Percentiles rank a stretch among this genome's conserved stretches.
These are phyloP conservation scores for Fusarium piperis DNA, from an alignment of 2,329 filamentous ascomycete species.

Conservation along the genomic window DNA sequence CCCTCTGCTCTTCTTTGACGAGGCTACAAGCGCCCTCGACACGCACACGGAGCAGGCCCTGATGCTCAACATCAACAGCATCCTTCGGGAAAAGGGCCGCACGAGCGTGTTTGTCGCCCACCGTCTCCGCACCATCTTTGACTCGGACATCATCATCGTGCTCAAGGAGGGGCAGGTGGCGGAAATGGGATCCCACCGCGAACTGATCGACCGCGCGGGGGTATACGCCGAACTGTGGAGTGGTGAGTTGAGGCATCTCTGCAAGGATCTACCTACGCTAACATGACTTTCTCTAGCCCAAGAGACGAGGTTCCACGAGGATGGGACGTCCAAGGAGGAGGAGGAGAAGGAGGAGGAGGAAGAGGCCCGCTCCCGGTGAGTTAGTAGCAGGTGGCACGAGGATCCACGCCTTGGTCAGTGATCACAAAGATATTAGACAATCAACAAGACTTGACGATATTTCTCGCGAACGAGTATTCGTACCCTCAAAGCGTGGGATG, in stretches of 20 bases:
- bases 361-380: background rate
- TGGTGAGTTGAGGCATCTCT: constrained; percentile 62
- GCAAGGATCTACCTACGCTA: background rate
- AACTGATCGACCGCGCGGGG: constrained; percentile 80
- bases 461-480: background rate
- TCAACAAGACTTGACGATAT: constrained; percentile 13
- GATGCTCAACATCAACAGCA: constrained; percentile 91
- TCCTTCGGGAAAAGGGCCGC: constrained; percentile 85
- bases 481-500: background rate
- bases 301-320: constrained; percentile 65
- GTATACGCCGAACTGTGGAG: constrained; percentile 93
- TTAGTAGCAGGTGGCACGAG: background rate
- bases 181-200: constrained; percentile 87
- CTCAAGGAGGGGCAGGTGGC: constrained; percentile 85
- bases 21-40: constrained; percentile 91
- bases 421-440: constrained; percentile 10
- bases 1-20: constrained; percentile 91
- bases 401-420: background rate
- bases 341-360: constrained; percentile 46
- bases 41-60: constrained; percentile 93
- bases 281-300: constrained; percentile 58
- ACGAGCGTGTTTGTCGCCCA: constrained; percentile 97
- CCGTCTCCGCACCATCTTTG: constrained; percentile 90
- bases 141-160: constrained; percentile 93
- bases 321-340: constrained; percentile 55